Conservation (phyloP, 2,329 filamentous ascomycete genomes). For the Pezicula rhizophila region DNA sequence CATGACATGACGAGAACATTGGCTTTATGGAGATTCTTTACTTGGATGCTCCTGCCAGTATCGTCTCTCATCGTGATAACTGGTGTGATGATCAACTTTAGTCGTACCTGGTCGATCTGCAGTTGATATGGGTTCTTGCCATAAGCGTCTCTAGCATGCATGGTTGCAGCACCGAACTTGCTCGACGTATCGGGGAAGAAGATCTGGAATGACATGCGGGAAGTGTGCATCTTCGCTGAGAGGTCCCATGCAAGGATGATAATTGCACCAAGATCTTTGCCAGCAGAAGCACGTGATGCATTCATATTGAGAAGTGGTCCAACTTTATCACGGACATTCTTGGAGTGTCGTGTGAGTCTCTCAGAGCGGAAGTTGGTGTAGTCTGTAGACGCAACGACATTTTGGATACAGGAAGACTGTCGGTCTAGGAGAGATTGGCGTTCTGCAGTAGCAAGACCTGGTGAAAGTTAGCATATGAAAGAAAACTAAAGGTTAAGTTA, state of each 20-base stretch:
- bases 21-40: conserved; percentile 19
- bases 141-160: conserved; percentile 37
- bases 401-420: conserved; percentile 30
- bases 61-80: conserved; percentile 50
- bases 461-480: background rate
- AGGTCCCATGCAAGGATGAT: conserved; percentile 19
- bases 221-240: conserved; percentile 40
- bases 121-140: conserved; percentile 35
- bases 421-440: conserved; percentile 32
- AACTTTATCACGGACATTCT: conserved; percentile 36
- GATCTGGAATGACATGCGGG: conserved; percentile 35
- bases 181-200: conserved; percentile 44
- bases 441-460: conserved; percentile 15
- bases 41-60: conserved; percentile 16
- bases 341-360: conserved; percentile 16
- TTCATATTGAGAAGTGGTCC: conserved; percentile 34
- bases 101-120: conserved; percentile 43
- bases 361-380: conserved; percentile 21
- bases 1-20: conserved; percentile 21
- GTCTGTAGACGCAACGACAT: conserved; percentile 30
- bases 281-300: conserved; percentile 30
- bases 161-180: conserved; percentile 43
- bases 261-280: conserved; percentile 30
- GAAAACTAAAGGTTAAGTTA: conserved; percentile 1
- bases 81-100: conserved; percentile 49